phyloP scores from a whole-genome alignment of 768 basidiomycete species.

The Boletus bicolor region DNA sequence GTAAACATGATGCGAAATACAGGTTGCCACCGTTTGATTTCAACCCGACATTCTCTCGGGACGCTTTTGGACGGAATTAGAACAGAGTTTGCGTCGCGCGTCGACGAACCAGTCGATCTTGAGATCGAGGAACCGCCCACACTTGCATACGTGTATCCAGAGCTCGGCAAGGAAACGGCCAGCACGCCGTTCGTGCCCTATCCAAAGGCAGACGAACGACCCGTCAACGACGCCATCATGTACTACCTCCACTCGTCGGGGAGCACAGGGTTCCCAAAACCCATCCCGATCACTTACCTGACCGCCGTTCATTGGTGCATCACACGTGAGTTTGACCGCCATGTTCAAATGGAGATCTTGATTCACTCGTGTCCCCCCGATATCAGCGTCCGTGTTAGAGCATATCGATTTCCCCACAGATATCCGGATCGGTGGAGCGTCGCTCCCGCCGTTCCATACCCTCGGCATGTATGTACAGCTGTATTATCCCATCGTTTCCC shows the following conservation, averaged over 20 bases:
- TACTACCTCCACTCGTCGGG: constrained; percentile 22
- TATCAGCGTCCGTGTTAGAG: constrained; percentile 7
- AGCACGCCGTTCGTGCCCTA: constrained; percentile 8
- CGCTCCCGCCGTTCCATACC: constrained; percentile 24
- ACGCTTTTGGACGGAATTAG: constrained; percentile 30
- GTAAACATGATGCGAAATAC: constrained; percentile 35
- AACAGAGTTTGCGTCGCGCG: constrained; percentile 12
- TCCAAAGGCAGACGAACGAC: constrained; percentile 1
- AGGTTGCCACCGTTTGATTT: constrained; percentile 38
- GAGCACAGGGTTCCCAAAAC: no score
- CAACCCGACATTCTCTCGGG: constrained; percentile 30
- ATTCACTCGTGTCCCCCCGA: neutral
- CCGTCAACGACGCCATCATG: constrained; percentile 19
- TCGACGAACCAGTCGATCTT: neutral
- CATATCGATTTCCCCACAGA: constrained; percentile 5
- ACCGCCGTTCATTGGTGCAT: constrained; percentile 33
- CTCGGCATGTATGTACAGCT: constrained; percentile 20
- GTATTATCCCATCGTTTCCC: constrained; percentile 7
- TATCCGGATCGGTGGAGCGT: constrained; percentile 4
- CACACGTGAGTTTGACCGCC: constrained; percentile 29
- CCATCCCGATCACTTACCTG: constrained; percentile 35
- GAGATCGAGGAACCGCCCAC: constrained; percentile 15
- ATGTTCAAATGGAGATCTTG: neutral
- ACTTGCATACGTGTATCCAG: constrained; percentile 10
- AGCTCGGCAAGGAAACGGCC: neutral